Base-by-base conservation (phyloP, 2,329 filamentous ascomycete genomes). In the Macrophomina pseudophaseolina region DNA sequence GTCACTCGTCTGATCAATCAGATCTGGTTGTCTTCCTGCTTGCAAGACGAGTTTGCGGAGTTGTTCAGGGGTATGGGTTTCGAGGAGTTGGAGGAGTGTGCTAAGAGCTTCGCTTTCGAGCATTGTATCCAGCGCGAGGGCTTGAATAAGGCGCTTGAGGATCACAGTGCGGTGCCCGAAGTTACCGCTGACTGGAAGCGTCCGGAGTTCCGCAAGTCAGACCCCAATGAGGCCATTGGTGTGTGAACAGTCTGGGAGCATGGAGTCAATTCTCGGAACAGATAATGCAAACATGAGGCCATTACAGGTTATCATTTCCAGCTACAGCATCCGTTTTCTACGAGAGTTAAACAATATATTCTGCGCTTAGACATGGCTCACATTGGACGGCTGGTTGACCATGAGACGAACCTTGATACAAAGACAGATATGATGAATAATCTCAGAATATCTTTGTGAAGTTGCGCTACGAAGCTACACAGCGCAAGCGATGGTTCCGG, bases 1-100 rank as follows among this genome's bases (percentile, higher is more conserved):
- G 69, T 77, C 48, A 72, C 70, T 6, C 76, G 84, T 4, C 72
- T 78, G 12, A 77, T 84, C 70, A 71, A 82, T 69, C 81, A 86
- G 72, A 80, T 80, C 2, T 82, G 83, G 70, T 71, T 88, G 70
- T 82, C 82, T 8, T 81, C 83, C 67, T 84, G 83, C 62, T 77
- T 86, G 66, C 79, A 79, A 5, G 81, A 83, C 73, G 87, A 88
- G 72, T 83, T 86, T 73, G 86, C 85, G 0, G 81, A 83, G 70
- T 74, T 86, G 38, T 89, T 89, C 69, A 74, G 77, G 48, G 83
- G 76, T 3, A 85, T 84, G 78, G 79, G 74, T 0, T 73, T 82
- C 63, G 80, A 82, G 33, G 82, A 88, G 69, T 71, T 89, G 30
- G 86, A 89, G 68, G 83, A 82, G 66, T 74, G 87, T 52, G 85